phyloP scores from a whole-genome alignment of 345 rosid genomes.

The Draba incana region DNA sequence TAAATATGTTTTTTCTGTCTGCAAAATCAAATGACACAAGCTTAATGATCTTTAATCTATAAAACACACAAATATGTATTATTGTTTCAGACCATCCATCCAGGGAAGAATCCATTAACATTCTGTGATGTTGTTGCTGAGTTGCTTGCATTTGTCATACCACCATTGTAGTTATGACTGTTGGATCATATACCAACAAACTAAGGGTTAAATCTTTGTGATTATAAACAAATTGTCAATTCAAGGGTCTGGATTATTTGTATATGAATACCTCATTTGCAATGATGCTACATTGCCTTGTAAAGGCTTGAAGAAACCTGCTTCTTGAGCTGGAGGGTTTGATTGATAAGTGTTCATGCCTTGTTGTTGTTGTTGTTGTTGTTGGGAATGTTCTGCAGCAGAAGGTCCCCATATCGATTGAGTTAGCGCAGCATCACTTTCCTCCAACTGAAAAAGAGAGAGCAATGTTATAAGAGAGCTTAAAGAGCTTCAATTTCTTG shows the following conservation, averaged over 20 bases:
- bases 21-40: slow-evolving; percentile 29
- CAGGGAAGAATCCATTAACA: slow-evolving; percentile 46
- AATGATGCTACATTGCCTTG: slow-evolving; percentile 39
- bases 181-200: not conserved
- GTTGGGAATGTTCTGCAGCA: slow-evolving; percentile 37
- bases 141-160: slow-evolving; percentile 34
- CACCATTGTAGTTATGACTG: slow-evolving; percentile 42
- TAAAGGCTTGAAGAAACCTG: slow-evolving; percentile 44
- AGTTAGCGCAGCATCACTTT: slow-evolving; percentile 39
- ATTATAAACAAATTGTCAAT: not conserved
- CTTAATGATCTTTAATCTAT: slow-evolving; percentile 28
- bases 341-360: slow-evolving; percentile 32
- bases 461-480: slow-evolving; percentile 4
- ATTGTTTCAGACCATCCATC: slow-evolving; percentile 50
- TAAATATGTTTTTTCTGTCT: slow-evolving; percentile 32
- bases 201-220: not conserved
- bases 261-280: slow-evolving; percentile 44
- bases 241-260: not conserved
- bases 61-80: slow-evolving; percentile 34
- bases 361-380: slow-evolving; percentile 33
- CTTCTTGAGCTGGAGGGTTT: slow-evolving; percentile 36
- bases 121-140: slow-evolving; percentile 46
- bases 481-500: slow-evolving; percentile 13
- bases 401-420: slow-evolving; percentile 36
- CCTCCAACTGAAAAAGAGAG: slow-evolving; percentile 40